Base-by-base conservation (phyloP, 148 eudicot species). In the Silene latifolia region DNA sequence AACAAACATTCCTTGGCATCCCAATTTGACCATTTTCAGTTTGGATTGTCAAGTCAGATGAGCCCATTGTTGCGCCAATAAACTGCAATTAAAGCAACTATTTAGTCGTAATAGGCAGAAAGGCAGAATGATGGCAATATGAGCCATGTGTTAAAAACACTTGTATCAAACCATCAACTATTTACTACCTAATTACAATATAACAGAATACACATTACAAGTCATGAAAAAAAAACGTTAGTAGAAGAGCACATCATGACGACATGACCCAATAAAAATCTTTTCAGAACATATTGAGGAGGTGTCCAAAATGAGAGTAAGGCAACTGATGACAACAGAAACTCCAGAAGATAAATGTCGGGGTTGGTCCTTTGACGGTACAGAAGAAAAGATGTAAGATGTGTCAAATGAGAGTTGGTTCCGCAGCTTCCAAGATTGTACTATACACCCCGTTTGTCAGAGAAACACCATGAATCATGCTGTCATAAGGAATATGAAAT, bases 41-140 rank as follows among this genome's bases (percentile, higher is more conserved):
- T 80, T 90, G 96, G 74, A 92, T 79, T 78, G 87, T 90, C 54
- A 92, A 83, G 77, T 84, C 91, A 53, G 96, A 76, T 21, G 88
- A 82, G 25, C 96, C 93, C 90, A 90, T 87, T 74, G 88, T 90
- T 67, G 98, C 96, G 60, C 98, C 98, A 77, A 92, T 90, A 85
- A 92, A 92, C 98, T 92, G 88, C 83, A 85, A 72, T 61, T 48
- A 25, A 71, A 61, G 53, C 75, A 60, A 42, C 47, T 25, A 56
- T 3, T 23, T 67, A 17, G 27, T 25, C 32, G 65, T 62, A 48
- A 32, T n/a, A 51, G 69, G 64, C 64, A 64, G 27, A 32, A 64
- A 51, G 74, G 64, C 64, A 64, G 27, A 32, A 64, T n/a, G 75
- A 48, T 51, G 19, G 14, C 42, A 35, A 14, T 44, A 76, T 29